These are phyloP conservation scores for Debaryomyces subglobosus DNA, from an alignment of 1,139 yeast genomes.

Conservation along the genomic window DNA sequence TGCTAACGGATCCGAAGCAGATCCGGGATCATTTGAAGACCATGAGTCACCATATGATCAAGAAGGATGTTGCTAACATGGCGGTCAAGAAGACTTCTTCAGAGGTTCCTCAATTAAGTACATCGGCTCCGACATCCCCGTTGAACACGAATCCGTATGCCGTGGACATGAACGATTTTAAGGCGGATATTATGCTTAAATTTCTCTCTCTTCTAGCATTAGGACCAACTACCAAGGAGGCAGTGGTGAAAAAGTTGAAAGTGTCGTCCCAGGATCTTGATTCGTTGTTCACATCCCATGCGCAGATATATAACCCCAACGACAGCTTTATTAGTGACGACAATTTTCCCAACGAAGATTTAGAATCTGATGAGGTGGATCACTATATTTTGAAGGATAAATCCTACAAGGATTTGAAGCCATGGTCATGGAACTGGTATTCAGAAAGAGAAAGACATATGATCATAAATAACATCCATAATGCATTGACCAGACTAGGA, in stretches of 20 bases:
- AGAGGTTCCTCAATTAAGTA: conserved; percentile 8
- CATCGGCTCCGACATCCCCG: conserved; percentile 12
- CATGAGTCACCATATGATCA: conserved; percentile 6
- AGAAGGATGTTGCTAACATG: not conserved
- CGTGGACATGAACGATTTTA: conserved; percentile 24
- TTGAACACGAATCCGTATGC: conserved; percentile 21
- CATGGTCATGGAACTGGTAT: conserved; percentile 42
- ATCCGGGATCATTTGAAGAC: conserved; percentile 23
- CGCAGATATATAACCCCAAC: conserved; percentile 37
- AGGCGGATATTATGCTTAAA: conserved; percentile 23
- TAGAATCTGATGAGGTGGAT: conserved; percentile 7
- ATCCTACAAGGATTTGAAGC: conserved; percentile 44
- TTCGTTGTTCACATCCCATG: conserved; percentile 18
- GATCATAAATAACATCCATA: conserved; percentile 37
- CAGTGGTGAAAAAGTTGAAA: conserved; percentile 17
- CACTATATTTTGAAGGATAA: conserved; percentile 42
- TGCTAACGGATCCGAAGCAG: conserved; percentile 34
- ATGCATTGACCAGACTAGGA: conserved; percentile 48
- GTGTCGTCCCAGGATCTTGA: conserved; percentile 11
- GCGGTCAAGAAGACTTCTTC: not conserved
- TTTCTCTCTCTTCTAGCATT: conserved; percentile 40
- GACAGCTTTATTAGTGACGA: conserved; percentile 39
- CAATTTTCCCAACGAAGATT: conserved; percentile 27
- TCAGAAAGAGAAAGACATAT: conserved; percentile 35
- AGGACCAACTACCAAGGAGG: conserved; percentile 37